Percentiles rank a stretch among this genome's conserved stretches.
phyloP scores from a whole-genome alignment of 768 basidiomycete species.

The Termitomyces sp. region DNA sequence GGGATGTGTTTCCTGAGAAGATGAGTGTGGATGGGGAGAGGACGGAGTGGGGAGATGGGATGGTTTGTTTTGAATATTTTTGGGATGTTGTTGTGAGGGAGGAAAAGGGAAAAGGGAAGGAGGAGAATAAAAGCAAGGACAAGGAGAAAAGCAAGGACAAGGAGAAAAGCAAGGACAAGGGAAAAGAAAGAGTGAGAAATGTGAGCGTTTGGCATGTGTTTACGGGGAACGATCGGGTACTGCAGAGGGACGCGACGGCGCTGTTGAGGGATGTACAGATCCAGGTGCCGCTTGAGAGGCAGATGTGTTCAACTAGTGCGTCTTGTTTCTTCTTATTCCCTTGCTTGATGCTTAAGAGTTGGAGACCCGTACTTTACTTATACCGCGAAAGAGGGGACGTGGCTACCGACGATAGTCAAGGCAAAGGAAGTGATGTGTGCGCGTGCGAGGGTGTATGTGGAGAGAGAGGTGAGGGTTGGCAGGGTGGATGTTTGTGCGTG shows the following conservation, averaged over 20 bases:
- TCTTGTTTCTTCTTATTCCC: not conserved
- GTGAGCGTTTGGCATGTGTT: conserved; percentile 38
- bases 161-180: not conserved
- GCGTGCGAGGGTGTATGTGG: conserved; percentile 28
- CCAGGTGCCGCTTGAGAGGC: conserved; percentile 23
- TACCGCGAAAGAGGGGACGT: not conserved
- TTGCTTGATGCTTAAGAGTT: not conserved
- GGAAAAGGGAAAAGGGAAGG: too few relatives aligned
- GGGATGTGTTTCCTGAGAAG: conserved; percentile 19
- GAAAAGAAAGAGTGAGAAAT: not conserved
- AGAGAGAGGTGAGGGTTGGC: conserved; percentile 25
- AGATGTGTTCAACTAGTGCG: conserved; percentile 22
- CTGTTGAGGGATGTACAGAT: conserved; percentile 36
- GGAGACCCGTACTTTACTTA: conserved; percentile 10
- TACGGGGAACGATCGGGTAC: conserved; percentile 34
- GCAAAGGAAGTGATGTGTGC: conserved; percentile 26
- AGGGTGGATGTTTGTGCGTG: conserved; percentile 34
- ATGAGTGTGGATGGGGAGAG: conserved; percentile 9
- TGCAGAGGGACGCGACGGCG: conserved; percentile 32
- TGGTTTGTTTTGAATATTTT: conserved; percentile 26
- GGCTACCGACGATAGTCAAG: conserved; percentile 9
- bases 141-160: not conserved
- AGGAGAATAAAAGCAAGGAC: not conserved
- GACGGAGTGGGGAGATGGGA: conserved; percentile 24
- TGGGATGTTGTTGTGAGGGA: conserved; percentile 2